Base-by-base conservation (phyloP, 2,329 filamentous ascomycete species). In the Ilyonectria mors-panacis region DNA sequence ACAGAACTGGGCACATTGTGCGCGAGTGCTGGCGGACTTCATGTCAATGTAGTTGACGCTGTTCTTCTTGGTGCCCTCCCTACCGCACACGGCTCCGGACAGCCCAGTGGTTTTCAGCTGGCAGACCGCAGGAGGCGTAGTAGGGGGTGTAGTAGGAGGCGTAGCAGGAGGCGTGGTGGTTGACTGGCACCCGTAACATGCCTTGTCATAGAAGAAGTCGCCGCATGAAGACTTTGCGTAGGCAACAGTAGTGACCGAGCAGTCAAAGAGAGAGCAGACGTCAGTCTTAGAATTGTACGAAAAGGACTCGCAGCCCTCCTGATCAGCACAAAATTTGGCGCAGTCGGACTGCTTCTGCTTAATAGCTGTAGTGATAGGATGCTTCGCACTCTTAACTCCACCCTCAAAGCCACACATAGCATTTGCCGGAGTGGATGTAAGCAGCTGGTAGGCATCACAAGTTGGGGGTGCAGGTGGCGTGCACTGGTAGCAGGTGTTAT, bases 11-110 rank as follows among this genome's bases (percentile, higher is more conserved):
- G 50, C 50, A 33, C 50, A 53, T 6, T 30, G 23, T 2, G 50
- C 30, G 23, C 28, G n/a, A 30, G 19, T 35, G 30, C n/a, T 13
- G 21, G 47, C 15, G 30, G 19, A 53, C 10, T 30, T 35, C 28
- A n/a, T 19, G 30, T 33, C 33, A 19, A 53, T 35, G 30, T 10
- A 35, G 28, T 19, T 53, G 50, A 53, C 50, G 50, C n/a, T 17
- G 50, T n/a, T 53, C 50, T 23, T 35, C 50, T 53, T 53, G n/a
- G 50, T 8, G 30, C 30, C 50, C 12, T 53, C 50, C n/a, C 50
- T 26, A 6, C 50, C 50, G 2, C 50, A 53, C 28, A 17, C 35
- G n/a, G 28, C 50, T 53, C 50, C 50, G n/a, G 28, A 19, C 2
- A 30, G 50, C 9, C n/a, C 15, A 12, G 7, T 21, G 28, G 50